Evolutionary conservation across 2,329 filamentous ascomycete species (phyloP).

Genomic region (Cladobotryum protrusum): DNA sequence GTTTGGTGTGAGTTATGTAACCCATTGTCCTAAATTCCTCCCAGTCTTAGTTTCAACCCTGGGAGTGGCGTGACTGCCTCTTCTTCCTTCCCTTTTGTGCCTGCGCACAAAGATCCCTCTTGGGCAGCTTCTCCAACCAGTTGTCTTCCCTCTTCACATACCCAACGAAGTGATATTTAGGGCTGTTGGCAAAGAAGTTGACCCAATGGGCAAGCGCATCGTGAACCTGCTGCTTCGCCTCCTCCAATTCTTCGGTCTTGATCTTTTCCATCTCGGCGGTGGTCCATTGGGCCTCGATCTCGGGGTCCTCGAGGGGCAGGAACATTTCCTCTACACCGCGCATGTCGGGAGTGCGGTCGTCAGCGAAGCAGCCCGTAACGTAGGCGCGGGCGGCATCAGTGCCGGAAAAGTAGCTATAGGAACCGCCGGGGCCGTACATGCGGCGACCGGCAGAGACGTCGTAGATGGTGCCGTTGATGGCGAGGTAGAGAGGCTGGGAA

Average conservation of each 20-base stretch:
- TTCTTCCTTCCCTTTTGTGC: conserved; percentile 55
- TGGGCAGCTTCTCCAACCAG: conserved; percentile 57
- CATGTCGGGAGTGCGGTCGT: conserved; percentile 78
- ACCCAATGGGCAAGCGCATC: conserved; percentile 74
- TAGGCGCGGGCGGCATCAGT: conserved; percentile 82
- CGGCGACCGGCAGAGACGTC: conserved; percentile 65
- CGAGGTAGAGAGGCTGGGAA: conserved; percentile 76
- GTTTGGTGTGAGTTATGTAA: not conserved
- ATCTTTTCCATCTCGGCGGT: conserved; percentile 47
- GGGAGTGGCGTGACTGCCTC: conserved; percentile 33
- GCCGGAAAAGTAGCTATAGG: conserved; percentile 82
- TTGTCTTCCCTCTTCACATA: conserved; percentile 56
- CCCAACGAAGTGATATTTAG: conserved; percentile 78
- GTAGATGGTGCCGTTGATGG: conserved; percentile 81
- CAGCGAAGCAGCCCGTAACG: conserved; percentile 85
- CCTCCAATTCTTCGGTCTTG: conserved; percentile 56
- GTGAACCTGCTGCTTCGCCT: conserved; percentile 59
- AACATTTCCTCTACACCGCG: conserved; percentile 85
- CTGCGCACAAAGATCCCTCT: conserved; percentile 60
- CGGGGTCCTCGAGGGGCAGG: conserved; percentile 56
- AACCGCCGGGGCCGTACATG: conserved; percentile 77
- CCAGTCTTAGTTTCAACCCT: not conserved
- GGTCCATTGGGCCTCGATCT: conserved; percentile 53
- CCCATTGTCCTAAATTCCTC: too few relatives aligned
- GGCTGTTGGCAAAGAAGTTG: conserved; percentile 70